These are phyloP conservation scores for Petrea volubilis DNA, from an alignment of 257 asterid species.

Conservation along the genomic window DNA sequence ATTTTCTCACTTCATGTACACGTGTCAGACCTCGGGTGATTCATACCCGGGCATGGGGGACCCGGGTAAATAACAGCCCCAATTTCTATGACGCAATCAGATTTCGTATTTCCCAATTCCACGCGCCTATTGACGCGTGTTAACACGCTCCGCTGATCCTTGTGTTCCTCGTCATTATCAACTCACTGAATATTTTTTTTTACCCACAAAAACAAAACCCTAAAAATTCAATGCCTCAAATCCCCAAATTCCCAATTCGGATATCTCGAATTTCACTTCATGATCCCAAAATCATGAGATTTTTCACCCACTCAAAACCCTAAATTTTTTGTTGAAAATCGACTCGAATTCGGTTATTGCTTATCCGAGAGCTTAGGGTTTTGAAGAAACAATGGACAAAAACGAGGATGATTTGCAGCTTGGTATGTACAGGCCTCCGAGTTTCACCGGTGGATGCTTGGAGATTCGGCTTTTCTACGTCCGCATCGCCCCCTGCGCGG, in stretches of 20 bases:
- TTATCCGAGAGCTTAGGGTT: constrained; percentile 16
- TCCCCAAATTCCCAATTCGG: neutral
- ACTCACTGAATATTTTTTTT: neutral
- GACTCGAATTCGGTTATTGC: neutral
- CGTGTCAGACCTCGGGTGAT: neutral
- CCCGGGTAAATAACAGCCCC: constrained; percentile 27
- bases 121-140: constrained; percentile 33
- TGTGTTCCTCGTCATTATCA: neutral
- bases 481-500: constrained; percentile 65
- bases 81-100: too few relatives aligned
- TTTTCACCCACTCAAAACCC: neutral
- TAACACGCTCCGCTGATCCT: constrained; percentile 28
- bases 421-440: constrained; percentile 50
- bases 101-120: neutral
- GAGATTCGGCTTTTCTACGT: constrained; percentile 80
- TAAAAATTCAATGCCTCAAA: constrained; percentile 14
- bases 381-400: constrained; percentile 47
- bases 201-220: constrained; percentile 16
- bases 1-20: neutral
- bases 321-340: neutral
- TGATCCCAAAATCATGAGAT: constrained; percentile 2
- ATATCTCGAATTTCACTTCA: neutral
- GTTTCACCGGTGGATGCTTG: constrained; percentile 71
- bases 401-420: constrained; percentile 51
- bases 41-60: neutral